Percentiles rank a stretch among this genome's conserved stretches.
Evolutionary conservation across 2,329 filamentous ascomycete species (phyloP).

Genomic region (Ambrosiella beaveri): DNA sequence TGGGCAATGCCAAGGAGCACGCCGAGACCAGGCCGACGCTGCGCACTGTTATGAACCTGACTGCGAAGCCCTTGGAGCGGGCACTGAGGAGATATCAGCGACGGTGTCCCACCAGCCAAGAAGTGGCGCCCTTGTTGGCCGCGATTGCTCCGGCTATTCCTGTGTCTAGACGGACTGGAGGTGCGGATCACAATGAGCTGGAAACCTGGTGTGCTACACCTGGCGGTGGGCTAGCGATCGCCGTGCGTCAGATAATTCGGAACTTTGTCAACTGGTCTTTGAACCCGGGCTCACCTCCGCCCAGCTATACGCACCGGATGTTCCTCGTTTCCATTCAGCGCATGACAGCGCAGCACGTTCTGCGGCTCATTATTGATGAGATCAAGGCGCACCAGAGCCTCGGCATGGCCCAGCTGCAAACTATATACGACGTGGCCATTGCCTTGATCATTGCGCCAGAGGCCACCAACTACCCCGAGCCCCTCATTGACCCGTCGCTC

Average conservation of each 20-base stretch:
- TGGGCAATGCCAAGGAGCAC: constrained; percentile 53
- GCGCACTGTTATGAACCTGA: constrained; percentile 50
- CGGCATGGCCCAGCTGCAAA: constrained; percentile 37
- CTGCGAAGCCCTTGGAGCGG: constrained; percentile 51
- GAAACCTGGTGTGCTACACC: constrained; percentile 46
- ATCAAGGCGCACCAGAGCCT: constrained; percentile 25
- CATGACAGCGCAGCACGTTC: constrained; percentile 25
- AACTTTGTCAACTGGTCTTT: constrained; percentile 49
- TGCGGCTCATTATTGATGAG: constrained; percentile 50
- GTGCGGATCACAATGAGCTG: constrained; percentile 47
- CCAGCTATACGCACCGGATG: constrained; percentile 57
- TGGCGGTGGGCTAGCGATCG: constrained; percentile 37
- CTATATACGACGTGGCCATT: constrained; percentile 51
- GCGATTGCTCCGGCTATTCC: constrained; percentile 43
- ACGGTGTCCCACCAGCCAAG: constrained; percentile 47
- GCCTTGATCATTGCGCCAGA: constrained; percentile 54
- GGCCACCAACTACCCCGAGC: constrained; percentile 25
- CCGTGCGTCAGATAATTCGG: constrained; percentile 43
- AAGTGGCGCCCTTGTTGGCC: constrained; percentile 52
- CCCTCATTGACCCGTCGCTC: constrained; percentile 22
- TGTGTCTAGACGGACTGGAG: constrained; percentile 42
- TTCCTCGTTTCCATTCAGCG: constrained; percentile 33
- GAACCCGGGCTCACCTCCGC: constrained; percentile 40
- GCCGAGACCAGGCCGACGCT: constrained; percentile 57
- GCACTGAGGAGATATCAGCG: constrained; percentile 49